phyloP scores from a whole-genome alignment of 2,329 filamentous ascomycete genomes.

The Talaromyces piceae region DNA sequence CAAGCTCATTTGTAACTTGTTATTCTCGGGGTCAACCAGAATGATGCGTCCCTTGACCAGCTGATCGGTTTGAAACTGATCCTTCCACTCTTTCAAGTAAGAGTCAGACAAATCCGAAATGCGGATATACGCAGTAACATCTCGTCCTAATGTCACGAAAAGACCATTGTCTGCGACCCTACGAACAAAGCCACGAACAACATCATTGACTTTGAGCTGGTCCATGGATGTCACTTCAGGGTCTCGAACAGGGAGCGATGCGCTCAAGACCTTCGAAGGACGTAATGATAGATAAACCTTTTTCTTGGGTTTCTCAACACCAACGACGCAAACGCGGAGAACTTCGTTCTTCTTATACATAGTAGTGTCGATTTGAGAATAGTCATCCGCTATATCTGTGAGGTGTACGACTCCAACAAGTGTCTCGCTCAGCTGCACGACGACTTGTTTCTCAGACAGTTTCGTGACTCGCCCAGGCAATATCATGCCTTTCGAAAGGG shows the following conservation, averaged over 20 bases:
- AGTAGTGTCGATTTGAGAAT: conserved; percentile 66
- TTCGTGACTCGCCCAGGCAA: conserved; percentile 79
- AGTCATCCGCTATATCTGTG: conserved; percentile 81
- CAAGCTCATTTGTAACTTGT: conserved; percentile 76
- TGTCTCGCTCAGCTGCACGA: conserved; percentile 75
- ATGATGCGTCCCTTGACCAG: conserved; percentile 82
- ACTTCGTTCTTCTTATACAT: conserved; percentile 77
- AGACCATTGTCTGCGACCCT: conserved; percentile 83
- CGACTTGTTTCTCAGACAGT: conserved; percentile 71
- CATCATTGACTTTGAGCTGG: conserved; percentile 68
- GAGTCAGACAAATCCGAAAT: conserved; percentile 84
- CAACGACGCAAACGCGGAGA: conserved; percentile 75
- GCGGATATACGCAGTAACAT: conserved; percentile 73
- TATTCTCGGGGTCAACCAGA: conserved; percentile 58
- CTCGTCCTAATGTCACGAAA: conserved; percentile 75
- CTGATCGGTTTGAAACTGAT: conserved; percentile 78
- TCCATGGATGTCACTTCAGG: conserved; percentile 63
- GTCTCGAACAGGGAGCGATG: conserved; percentile 71
- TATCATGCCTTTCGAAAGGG: conserved; percentile 70
- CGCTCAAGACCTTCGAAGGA: conserved; percentile 83
- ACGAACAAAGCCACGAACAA: conserved; percentile 87
- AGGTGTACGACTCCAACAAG: conserved; percentile 75
- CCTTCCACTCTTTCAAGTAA: conserved; percentile 94
- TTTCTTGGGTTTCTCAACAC: conserved; percentile 78
- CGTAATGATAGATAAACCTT: conserved; percentile 72